Base-by-base conservation (phyloP, 2,329 filamentous ascomycete genomes). In the Fusarium multiceps region DNA sequence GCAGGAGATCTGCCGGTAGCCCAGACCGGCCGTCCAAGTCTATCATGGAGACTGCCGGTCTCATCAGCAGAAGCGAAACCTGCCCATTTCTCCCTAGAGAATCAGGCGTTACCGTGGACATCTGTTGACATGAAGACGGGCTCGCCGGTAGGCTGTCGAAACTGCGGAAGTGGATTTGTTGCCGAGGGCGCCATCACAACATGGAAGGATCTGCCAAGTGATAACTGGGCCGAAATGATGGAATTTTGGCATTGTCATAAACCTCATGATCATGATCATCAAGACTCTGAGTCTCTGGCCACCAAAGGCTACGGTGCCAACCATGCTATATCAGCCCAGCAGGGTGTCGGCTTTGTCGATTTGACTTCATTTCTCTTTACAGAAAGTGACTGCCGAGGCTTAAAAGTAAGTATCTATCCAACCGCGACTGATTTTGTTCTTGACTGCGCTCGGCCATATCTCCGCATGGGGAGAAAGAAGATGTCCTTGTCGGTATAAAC, bases 171-270 rank as follows among this genome's bases (percentile, higher is more conserved):
- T 18, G 63, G 55, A 3, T 63, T 88, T 20, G 79, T 88, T 14
- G 42, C 73, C 1, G 57, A 73, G 5, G 80, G 77, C 10, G 72
- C 54, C 6, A 82, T 88, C 10, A 81, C 79, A 41, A 79, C 81
- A 40, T 99, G 96, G 95, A 97, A 95, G 80, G 94, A 99, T 76
- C 83, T 99, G 20, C 96, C 96, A 0, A 97, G 94, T 76, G 94
- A 97, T 74, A 95, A 97, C 76, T 99, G 96, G 96, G 97, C 96
- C 1, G 96, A 99, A 82, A 97, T 99, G 94, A 99, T 99, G 96
- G 97, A 99, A 79, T 97, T 99, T 73, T 99, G 96, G 96, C 97
- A 99, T 80, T 99, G 96, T 76, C 96, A 99, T 80, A 98, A 98
- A 80, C 96, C 97, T 41, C 86, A 90, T 65, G 84, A 89, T 58